Base-by-base conservation (phyloP, 148 eudicot species). In the Mesembryanthemum crystallinum region DNA sequence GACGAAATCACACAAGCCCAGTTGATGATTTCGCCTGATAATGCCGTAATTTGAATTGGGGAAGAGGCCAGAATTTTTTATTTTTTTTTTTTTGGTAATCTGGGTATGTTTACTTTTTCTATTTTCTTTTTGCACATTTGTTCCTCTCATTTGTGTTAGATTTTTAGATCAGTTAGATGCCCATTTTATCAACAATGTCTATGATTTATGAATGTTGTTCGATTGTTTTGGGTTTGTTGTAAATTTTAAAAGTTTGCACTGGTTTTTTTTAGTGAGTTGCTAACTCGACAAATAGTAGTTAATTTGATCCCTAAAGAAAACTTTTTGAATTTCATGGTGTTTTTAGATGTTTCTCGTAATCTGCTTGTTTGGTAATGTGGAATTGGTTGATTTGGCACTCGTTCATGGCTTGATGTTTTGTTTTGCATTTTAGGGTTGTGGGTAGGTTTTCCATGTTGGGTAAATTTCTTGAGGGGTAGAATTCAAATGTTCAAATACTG, bases 91-190 rank as follows among this genome's bases (percentile, higher is more conserved):
- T n/a, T n/a, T n/a, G n/a, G 52, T 20, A 52, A 54, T 54, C 73
- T 71, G 42, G 73, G 73, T 71, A 54, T 29, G 73, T 71, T 55
- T 28, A 2, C 39, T 35, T 35, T 35, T 35, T 35, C 6, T 6
- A 35, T 20, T 7, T n/a, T n/a, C n/a, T n/a, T n/a, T n/a, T n/a
- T n/a, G n/a, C n/a, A 71, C 35, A 54, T 51, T 71, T 55, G 25
- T 52, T 24, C 17, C 45, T 32, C 1, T 32, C 23, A 2, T 21
- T 54, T 21, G 18, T 71, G 51, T 8, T 30, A 54, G 45, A 71
- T 69, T 45, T 35, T 47, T 69, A 35, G 72, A 45, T 47, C 72
- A 18, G 3, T 43, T 47, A 4, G 30, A 49, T 25, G 9, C 69
- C 69, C 39, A 57, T 57, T 57, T n/a, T 57, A 3, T 57, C n/a